Conservation (phyloP, 164 flowering plant species). For the Tinospora cordifolia region DNA sequence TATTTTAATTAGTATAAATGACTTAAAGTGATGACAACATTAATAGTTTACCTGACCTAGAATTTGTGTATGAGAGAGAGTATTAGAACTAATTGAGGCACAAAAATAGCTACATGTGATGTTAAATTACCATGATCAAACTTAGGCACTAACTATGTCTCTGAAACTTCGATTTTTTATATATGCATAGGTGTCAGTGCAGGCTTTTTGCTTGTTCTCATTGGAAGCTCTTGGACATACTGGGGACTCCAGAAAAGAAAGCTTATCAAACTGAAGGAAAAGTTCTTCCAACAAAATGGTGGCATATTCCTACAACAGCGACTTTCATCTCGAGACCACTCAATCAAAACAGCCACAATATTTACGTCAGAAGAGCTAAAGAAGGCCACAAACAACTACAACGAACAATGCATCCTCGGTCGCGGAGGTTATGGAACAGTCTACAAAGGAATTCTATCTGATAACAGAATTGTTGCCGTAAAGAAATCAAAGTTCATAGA, state of each 20-base stretch:
- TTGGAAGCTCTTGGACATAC: neutral
- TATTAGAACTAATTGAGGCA: too few relatives aligned
- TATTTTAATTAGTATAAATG: neutral
- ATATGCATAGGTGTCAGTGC: neutral
- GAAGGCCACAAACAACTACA: conserved; percentile 8
- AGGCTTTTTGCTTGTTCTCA: neutral
- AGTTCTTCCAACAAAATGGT: conserved; percentile 9
- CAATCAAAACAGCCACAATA: neutral
- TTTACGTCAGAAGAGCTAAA: conserved; percentile 7
- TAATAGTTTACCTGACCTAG: too few relatives aligned
- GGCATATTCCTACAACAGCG: conserved; percentile 4
- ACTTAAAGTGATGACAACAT: too few relatives aligned
- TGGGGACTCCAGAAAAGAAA: neutral
- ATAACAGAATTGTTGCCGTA: conserved; percentile 1
- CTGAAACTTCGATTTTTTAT: too few relatives aligned
- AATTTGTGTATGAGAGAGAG: too few relatives aligned
- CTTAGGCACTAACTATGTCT: too few relatives aligned
- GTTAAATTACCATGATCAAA: too few relatives aligned
- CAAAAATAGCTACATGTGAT: too few relatives aligned
- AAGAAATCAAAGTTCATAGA: conserved; percentile 11
- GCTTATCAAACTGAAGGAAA: neutral
- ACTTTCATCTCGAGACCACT: neutral
- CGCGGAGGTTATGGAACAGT: conserved; percentile 10
- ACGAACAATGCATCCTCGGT: neutral
- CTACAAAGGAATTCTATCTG: conserved; percentile 1